Evolutionary conservation across 306 rosid genomes (phyloP).

Genomic region (Casuarina glauca): DNA sequence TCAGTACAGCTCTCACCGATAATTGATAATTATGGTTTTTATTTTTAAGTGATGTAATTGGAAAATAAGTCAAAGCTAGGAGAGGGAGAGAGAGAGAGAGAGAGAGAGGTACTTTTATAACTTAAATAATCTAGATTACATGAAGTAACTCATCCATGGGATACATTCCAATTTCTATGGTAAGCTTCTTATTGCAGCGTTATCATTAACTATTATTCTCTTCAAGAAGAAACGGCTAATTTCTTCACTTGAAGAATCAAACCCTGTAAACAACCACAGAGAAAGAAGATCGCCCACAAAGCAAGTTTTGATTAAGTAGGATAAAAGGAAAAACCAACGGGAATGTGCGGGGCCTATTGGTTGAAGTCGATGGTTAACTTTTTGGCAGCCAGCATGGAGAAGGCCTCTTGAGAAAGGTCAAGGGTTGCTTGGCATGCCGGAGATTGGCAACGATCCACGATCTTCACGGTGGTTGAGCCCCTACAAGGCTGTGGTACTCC

Average conservation of each 20-base stretch:
- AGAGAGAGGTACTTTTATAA: too few relatives aligned
- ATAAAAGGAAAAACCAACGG: not conserved
- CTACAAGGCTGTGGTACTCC: slow-evolving; percentile 28
- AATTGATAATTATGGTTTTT: too few relatives aligned
- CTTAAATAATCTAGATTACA: too few relatives aligned
- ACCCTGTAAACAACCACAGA: not conserved
- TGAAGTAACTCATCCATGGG: not conserved
- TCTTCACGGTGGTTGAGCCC: slow-evolving; percentile 29
- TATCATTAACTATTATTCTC: not conserved
- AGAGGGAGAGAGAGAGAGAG: too few relatives aligned
- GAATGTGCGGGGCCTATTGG: not conserved
- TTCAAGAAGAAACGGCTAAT: not conserved
- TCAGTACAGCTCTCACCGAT: too few relatives aligned
- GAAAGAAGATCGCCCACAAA: not conserved
- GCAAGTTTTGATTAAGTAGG: not conserved
- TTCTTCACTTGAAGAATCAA: not conserved
- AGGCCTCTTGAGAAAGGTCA: slow-evolving; percentile 39
- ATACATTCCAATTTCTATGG: not conserved
- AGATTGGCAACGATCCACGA: slow-evolving; percentile 35
- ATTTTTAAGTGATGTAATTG: too few relatives aligned
- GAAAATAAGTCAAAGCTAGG: too few relatives aligned
- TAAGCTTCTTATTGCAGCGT: not conserved
- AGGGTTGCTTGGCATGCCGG: slow-evolving; percentile 29
- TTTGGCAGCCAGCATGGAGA: slow-evolving; percentile 27
- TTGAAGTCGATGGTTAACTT: slow-evolving; percentile 23